These are phyloP conservation scores for Yamadazyma kitorensis DNA, from an alignment of 805 yeast species.

Conservation along the genomic window DNA sequence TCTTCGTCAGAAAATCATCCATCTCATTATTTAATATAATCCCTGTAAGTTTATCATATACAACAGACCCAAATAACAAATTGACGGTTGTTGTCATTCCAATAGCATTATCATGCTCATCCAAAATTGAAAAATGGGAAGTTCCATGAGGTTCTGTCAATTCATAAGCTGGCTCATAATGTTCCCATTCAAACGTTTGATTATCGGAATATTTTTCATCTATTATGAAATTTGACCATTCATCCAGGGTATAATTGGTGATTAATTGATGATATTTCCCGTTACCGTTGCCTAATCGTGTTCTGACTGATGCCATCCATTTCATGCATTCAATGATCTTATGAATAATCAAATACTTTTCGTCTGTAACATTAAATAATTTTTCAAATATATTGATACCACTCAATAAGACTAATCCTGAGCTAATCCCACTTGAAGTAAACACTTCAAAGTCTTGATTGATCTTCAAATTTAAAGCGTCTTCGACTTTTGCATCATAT, in stretches of 20 bases:
- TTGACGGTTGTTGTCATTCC: slow-evolving; percentile 88
- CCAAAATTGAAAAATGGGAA: slow-evolving; percentile 80
- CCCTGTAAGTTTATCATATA: slow-evolving; percentile 81
- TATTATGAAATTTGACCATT: slow-evolving; percentile 57
- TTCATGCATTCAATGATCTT: slow-evolving; percentile 83
- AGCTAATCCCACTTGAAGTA: slow-evolving; percentile 68
- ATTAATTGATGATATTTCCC: slow-evolving; percentile 21
- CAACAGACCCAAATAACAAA: slow-evolving; percentile 74
- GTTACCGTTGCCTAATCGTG: slow-evolving; percentile 72
- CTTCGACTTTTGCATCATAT: slow-evolving; percentile 52
- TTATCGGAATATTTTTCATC: slow-evolving; percentile 49
- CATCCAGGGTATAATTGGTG: slow-evolving; percentile 41
- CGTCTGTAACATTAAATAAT: slow-evolving; percentile 19
- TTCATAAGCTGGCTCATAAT: slow-evolving; percentile 78
- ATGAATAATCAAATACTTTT: slow-evolving; percentile 47
- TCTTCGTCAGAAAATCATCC: slow-evolving; percentile 89
- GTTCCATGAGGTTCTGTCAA: slow-evolving; percentile 86
- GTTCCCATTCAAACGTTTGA: slow-evolving; percentile 63
- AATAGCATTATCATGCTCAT: slow-evolving; percentile 71
- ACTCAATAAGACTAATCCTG: slow-evolving; percentile 78
- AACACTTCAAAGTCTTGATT: slow-evolving; percentile 22
- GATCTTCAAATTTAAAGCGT: slow-evolving; percentile 35
- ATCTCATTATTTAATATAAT: slow-evolving; percentile 82
- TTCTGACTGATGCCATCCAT: slow-evolving; percentile 86
- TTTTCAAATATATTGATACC: slow-evolving; percentile 67